A percentile compares a stretch with the other conserved stretches of the same genome.
phyloP scores from a whole-genome alignment of 2,329 filamentous ascomycete species.

The Helotiales sp. region DNA sequence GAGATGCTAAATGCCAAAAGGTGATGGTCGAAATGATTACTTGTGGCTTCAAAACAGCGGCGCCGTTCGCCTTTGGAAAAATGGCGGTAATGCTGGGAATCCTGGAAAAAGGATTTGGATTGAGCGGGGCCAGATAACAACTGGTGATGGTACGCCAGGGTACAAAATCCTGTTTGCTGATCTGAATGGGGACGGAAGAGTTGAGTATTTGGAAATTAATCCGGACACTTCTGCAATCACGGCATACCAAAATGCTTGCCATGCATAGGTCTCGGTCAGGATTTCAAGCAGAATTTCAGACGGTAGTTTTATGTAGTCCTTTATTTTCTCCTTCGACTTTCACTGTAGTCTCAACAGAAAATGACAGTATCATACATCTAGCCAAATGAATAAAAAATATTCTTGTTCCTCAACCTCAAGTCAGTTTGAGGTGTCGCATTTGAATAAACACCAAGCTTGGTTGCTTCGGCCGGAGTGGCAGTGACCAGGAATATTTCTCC shows the following conservation, averaged over 20 bases:
- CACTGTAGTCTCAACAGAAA: too few species aligned
- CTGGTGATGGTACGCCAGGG: constrained; percentile 17
- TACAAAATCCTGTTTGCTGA: constrained; percentile 19
- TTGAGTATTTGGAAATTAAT: constrained; percentile 11
- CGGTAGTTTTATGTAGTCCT: background rate
- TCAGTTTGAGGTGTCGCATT: too few species aligned
- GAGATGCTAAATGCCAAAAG: background rate
- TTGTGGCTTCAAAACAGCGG: constrained; percentile 13
- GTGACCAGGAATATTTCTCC: too few species aligned
- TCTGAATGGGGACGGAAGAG: constrained; percentile 18
- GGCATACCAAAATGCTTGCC: background rate
- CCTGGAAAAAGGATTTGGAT: constrained; percentile 2
- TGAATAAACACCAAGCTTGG: too few species aligned
- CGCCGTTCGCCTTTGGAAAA: constrained; percentile 18
- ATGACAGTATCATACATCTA: background rate
- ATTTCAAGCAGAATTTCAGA: background rate
- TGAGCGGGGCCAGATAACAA: constrained; percentile 15
- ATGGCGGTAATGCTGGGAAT: constrained; percentile 15
- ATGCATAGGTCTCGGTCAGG: background rate
- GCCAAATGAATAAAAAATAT: too few species aligned
- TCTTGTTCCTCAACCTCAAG: too few species aligned
- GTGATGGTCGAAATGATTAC: constrained; percentile 23
- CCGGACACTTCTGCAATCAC: background rate
- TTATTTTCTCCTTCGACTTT: background rate
- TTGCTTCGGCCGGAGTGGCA: too few species aligned